Conservation (phyloP, 768 basidiomycete species). For the Polyporus arcularius region DNA sequence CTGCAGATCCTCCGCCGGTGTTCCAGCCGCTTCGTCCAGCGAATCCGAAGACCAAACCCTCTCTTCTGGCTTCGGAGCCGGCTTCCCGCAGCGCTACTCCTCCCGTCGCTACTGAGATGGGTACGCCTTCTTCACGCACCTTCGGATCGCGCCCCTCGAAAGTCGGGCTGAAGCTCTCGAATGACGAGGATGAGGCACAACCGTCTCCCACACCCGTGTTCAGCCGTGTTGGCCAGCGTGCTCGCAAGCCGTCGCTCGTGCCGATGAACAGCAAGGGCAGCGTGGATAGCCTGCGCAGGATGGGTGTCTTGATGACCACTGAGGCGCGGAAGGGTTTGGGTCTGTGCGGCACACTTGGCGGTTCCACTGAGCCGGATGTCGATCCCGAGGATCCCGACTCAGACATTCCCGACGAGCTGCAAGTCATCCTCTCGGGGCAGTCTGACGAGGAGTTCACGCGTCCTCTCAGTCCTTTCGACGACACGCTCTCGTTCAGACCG, state of each 20-base stretch:
- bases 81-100: slow-evolving; percentile 31
- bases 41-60: slow-evolving; percentile 28
- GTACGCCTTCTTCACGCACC: slow-evolving; percentile 43
- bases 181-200: slow-evolving; percentile 21
- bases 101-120: slow-evolving; percentile 23
- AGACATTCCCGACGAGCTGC: slow-evolving; percentile 81
- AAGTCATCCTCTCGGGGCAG: slow-evolving; percentile 54
- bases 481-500: slow-evolving; percentile 38
- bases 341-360: slow-evolving; percentile 69
- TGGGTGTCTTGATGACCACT: slow-evolving; percentile 43
- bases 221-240: slow-evolving; percentile 27
- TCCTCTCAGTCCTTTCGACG: slow-evolving; percentile 29
- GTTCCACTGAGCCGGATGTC: slow-evolving; percentile 45
- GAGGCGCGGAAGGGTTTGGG: slow-evolving; percentile 60
- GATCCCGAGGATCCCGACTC: slow-evolving; percentile 69
- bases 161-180: slow-evolving; percentile 21
- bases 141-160: slow-evolving; percentile 40
- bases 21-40: slow-evolving; percentile 63
- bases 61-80: slow-evolving; percentile 24
- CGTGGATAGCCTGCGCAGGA: slow-evolving; percentile 20
- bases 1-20: slow-evolving; percentile 58
- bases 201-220: slow-evolving; percentile 38
- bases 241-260: slow-evolving; percentile 30
- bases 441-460: slow-evolving; percentile 33
- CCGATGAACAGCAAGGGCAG: slow-evolving; percentile 22